These are phyloP conservation scores for Acorus calamus DNA, from an alignment of 106 monocot species.

Conservation along the genomic window DNA sequence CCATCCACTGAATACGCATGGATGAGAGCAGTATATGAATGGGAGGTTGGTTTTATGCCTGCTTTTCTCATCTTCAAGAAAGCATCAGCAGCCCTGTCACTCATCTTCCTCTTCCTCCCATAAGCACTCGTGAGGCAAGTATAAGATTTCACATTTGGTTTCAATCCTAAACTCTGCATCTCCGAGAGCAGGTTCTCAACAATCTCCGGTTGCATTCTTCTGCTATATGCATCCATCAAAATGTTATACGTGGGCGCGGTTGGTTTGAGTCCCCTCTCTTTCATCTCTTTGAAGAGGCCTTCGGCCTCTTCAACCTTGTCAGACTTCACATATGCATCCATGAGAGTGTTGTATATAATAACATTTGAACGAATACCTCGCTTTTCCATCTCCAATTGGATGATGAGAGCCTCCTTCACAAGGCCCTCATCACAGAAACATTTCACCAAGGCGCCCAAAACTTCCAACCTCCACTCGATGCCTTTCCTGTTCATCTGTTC, in stretches of 20 bases:
- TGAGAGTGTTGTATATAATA: slow-evolving; percentile 86
- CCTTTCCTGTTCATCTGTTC: slow-evolving; percentile 78
- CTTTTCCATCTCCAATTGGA: slow-evolving; percentile 92
- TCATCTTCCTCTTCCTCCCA: slow-evolving; percentile 69
- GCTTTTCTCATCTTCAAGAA: slow-evolving; percentile 81
- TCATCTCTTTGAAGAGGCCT: slow-evolving; percentile 86
- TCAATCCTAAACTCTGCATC: slow-evolving; percentile 52
- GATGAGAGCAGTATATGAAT: slow-evolving; percentile 86
- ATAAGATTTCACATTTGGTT: slow-evolving; percentile 79
- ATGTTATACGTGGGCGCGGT: slow-evolving; percentile 70
- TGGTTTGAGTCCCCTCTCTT: slow-evolving; percentile 61
- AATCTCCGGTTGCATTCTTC: slow-evolving; percentile 78
- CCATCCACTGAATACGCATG: slow-evolving; percentile 86
- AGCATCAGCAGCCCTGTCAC: slow-evolving; percentile 78
- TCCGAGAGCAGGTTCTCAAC: slow-evolving; percentile 59
- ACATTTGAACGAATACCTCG: slow-evolving; percentile 73
- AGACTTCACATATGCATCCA: slow-evolving; percentile 78
- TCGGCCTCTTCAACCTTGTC: slow-evolving; percentile 84
- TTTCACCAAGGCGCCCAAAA: slow-evolving; percentile 60
- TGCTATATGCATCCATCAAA: slow-evolving; percentile 87
- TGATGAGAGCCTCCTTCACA: slow-evolving; percentile 81
- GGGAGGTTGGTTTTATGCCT: slow-evolving; percentile 74
- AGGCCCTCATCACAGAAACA: slow-evolving; percentile 82
- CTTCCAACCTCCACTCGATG: slow-evolving; percentile 59
- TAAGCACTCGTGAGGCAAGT: slow-evolving; percentile 85